These are phyloP conservation scores for Epithele typhae DNA, from an alignment of 768 basidiomycete genomes.

Conservation along the genomic window DNA sequence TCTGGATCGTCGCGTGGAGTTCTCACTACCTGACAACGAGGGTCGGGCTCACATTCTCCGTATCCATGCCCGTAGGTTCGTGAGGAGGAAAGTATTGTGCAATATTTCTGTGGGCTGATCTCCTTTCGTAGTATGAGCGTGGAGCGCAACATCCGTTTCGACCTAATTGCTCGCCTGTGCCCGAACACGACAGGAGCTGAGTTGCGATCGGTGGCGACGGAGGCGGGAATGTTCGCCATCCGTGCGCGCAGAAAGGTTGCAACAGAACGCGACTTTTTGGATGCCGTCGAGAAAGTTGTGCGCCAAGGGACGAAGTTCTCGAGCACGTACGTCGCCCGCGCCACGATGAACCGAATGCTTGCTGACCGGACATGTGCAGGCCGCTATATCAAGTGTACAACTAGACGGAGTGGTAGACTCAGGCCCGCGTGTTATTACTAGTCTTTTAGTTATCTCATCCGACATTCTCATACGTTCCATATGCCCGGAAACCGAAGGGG, in stretches of 20 bases:
- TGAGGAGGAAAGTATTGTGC: not conserved
- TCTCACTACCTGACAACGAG: conserved; percentile 90
- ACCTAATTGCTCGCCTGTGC: conserved; percentile 93
- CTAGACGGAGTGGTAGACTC: conserved; percentile 37
- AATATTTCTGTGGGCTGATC: not conserved
- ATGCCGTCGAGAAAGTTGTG: conserved; percentile 98
- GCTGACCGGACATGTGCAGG: conserved; percentile 34
- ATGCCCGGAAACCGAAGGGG: too few relatives aligned
- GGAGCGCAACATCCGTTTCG: conserved; percentile 95
- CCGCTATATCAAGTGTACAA: conserved; percentile 94
- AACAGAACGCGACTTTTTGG: conserved; percentile 95
- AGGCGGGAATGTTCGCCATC: conserved; percentile 99
- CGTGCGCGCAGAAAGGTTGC: conserved; percentile 94
- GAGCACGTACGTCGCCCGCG: conserved; percentile 66
- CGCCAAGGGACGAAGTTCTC: conserved; percentile 98
- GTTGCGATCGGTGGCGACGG: conserved; percentile 92
- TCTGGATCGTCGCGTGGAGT: conserved; percentile 95
- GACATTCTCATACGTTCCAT: too few relatives aligned
- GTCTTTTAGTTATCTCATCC: conserved; percentile 9
- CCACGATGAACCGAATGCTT: too few relatives aligned
- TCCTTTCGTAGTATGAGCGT: conserved; percentile 77
- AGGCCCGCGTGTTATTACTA: not conserved
- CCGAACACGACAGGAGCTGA: conserved; percentile 99
- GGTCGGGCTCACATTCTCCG: conserved; percentile 95
- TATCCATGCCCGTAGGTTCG: conserved; percentile 90